Base-by-base conservation (phyloP, 176 grass and related monocot genomes). In the Rhynchospora tenuis region DNA sequence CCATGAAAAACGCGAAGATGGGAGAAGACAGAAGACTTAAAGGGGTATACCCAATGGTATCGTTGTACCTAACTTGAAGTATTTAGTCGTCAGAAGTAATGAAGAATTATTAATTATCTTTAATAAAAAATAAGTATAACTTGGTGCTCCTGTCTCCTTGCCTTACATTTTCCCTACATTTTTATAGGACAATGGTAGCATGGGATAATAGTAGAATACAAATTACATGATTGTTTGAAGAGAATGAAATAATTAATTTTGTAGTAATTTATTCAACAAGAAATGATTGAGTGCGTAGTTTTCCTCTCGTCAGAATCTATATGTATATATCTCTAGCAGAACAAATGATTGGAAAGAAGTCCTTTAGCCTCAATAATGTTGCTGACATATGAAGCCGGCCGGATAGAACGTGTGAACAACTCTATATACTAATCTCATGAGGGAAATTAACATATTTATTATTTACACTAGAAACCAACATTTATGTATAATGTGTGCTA, bases 201-300 rank as follows among this genome's bases (percentile, higher is more conserved):
- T 72, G 68, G 43, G 43, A 47, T 47, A 48, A 47, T 48, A 52
- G 48, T 51, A 1, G 3, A 12, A 12, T 51, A 51, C 48, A 8
- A 74, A 15, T 51, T 74, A 74, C 45, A 74, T 51, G 71, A 43
- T 52, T 52, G 71, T 51, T 74, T 51, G 44, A 74, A 74, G 71
- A 50, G 46, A 52, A 74, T 52, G 71, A 52, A 22, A 52, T 52
- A 74, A 15, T 24, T 50, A 62, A 62, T 28, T 51, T 27, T 51
- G 3, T 26, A 26, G 20, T 74, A 15, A 11, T 74, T 74, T 74
- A 52, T 27, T 47, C 43, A 22, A 44, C 42, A 71, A n/a, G 22
- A 26, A 71, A 72, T 12, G 47, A 47, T 67, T 67, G 28, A 72
- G 4, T 20, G 19, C 0, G 17, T 67, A 72, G 64, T 33, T 38